Conservation (phyloP, 768 basidiomycete genomes). For the Mycena vitilis region DNA sequence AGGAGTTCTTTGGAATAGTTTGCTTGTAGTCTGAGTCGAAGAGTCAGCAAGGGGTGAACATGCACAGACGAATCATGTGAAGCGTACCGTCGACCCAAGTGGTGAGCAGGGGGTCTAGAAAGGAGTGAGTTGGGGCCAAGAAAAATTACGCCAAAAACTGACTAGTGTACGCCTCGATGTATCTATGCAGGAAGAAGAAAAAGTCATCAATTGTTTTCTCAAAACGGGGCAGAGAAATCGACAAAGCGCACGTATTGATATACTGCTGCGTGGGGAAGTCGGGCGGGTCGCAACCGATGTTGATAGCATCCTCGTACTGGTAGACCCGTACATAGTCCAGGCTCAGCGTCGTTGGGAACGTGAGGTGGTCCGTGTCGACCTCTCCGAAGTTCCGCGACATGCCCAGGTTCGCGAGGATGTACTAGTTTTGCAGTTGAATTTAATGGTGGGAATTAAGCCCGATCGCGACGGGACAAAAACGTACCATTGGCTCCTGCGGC, state of each 20-base stretch:
- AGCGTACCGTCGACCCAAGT: conserved; percentile 52
- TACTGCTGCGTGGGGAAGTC: conserved; percentile 46
- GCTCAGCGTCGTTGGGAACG: conserved; percentile 61
- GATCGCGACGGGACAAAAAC: no score
- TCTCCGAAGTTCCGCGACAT: conserved; percentile 47
- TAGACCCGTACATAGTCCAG: conserved; percentile 82
- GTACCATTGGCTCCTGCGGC: conserved; percentile 64
- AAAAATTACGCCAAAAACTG: neutral
- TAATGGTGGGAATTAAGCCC: no score
- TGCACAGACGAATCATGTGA: no score
- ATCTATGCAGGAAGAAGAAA: neutral
- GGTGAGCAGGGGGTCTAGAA: conserved; percentile 67
- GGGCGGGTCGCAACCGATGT: conserved; percentile 50
- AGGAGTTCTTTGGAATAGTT: conserved; percentile 61
- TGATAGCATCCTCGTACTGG: conserved; percentile 62
- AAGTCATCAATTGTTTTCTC: neutral
- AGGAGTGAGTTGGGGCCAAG: conserved; percentile 52
- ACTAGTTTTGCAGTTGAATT: no score
- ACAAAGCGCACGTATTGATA: conserved; percentile 59
- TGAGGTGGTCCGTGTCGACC: conserved; percentile 50
- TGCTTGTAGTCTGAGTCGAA: conserved; percentile 50
- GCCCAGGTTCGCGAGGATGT: conserved; percentile 63
- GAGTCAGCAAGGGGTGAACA: neutral
- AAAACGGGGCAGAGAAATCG: neutral
- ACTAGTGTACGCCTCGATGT: conserved; percentile 2